Conservation (phyloP, 257 asterid genomes). For the Capsicum baccatum region DNA sequence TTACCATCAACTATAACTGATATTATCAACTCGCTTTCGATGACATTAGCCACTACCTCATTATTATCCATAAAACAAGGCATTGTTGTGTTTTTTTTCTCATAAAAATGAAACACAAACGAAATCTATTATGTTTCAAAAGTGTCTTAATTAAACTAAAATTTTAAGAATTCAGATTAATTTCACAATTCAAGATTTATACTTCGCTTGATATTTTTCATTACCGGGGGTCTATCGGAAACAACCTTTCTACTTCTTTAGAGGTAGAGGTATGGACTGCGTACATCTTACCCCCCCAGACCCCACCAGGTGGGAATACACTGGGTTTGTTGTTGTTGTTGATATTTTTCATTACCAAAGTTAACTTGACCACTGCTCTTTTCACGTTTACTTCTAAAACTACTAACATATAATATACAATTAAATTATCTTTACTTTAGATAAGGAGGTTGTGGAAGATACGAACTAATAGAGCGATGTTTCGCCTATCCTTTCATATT, state of each 20-base stretch:
- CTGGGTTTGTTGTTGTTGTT: too few relatives aligned
- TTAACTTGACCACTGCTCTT: not conserved
- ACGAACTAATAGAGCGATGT: too few relatives aligned
- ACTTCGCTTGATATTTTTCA: not conserved
- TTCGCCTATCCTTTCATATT: too few relatives aligned
- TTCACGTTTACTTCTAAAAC: not conserved
- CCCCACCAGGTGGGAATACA: too few relatives aligned
- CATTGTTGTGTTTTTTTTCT: not conserved
- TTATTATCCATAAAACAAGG: not conserved
- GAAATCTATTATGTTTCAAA: not conserved
- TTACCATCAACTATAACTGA: not conserved
- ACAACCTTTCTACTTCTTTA: too few relatives aligned
- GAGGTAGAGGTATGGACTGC: too few relatives aligned
- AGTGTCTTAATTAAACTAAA: not conserved
- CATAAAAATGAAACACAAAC: not conserved
- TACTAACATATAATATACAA: not conserved
- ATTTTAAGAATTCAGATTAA: not conserved
- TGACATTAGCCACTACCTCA: not conserved
- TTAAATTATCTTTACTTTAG: not conserved
- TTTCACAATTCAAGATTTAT: not conserved
- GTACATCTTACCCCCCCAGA: too few relatives aligned
- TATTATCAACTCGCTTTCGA: not conserved
- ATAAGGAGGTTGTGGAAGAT: too few relatives aligned
- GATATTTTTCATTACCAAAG: not conserved
- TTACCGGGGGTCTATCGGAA: too few relatives aligned